Evolutionary conservation across 2,329 filamentous ascomycete species (phyloP).

Genomic region (Aspergillus vadensis): DNA sequence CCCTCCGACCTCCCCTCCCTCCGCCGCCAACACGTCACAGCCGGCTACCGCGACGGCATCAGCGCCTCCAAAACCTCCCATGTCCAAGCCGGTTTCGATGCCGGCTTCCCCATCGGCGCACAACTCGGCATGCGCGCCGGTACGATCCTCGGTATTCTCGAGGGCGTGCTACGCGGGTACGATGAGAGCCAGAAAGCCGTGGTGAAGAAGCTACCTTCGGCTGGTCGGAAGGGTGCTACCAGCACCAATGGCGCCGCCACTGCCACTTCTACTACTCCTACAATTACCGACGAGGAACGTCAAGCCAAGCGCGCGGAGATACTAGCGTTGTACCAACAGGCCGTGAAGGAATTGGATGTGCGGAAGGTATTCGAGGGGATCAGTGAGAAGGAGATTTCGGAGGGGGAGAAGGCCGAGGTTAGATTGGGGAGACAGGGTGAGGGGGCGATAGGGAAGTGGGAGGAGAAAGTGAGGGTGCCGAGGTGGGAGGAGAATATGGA

Average conservation of each 20-base stretch:
- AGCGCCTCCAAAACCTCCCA: constrained; percentile 71
- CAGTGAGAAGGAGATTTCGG: constrained; percentile 13
- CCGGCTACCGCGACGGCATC: constrained; percentile 89
- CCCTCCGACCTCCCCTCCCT: constrained; percentile 74
- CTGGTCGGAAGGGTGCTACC: constrained; percentile 17
- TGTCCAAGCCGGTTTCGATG: constrained; percentile 88
- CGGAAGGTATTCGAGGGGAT: constrained; percentile 61
- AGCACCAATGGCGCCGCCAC: neutral
- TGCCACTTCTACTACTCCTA: neutral
- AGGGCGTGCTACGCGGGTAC: constrained; percentile 61
- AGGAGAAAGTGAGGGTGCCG: constrained; percentile 33
- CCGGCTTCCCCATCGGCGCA: constrained; percentile 82
- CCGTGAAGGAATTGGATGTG: constrained; percentile 62
- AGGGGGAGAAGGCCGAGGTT: constrained; percentile 31
- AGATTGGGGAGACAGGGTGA: constrained; percentile 34
- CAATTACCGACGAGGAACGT: constrained; percentile 30
- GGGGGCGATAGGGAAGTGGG: constrained; percentile 33
- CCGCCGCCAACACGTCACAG: constrained; percentile 74
- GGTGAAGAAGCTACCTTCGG: constrained; percentile 29
- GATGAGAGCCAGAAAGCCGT: constrained; percentile 32
- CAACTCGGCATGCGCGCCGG: constrained; percentile 75
- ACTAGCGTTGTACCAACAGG: constrained; percentile 43
- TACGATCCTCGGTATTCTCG: constrained; percentile 72
- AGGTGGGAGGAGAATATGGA: constrained; percentile 45
- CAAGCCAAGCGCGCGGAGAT: constrained; percentile 38